Evolutionary conservation across 345 rosid genomes (phyloP).

Genomic region (Sapria himalayana): DNA sequence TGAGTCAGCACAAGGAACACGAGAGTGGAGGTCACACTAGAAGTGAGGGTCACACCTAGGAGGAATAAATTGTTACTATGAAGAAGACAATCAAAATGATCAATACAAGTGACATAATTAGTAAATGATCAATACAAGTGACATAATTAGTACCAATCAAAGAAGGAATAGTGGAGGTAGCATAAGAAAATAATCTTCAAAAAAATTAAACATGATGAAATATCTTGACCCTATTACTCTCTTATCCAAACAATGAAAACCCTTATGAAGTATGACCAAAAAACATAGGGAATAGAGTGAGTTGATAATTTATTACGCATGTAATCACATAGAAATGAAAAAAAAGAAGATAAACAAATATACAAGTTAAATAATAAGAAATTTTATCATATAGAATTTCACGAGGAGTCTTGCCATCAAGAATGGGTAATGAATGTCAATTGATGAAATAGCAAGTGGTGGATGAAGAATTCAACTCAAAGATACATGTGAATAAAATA

Average conservation of each 20-base stretch:
- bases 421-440: not conserved
- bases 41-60: no score
- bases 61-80: no score
- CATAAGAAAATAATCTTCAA: not conserved
- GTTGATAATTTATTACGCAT: not conserved
- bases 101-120: no score
- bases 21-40: no score
- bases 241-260: not conserved
- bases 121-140: no score
- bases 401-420: not conserved
- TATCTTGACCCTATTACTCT: not conserved
- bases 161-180: no score
- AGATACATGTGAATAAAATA: slow-evolving; percentile 1
- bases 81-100: no score
- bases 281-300: not conserved
- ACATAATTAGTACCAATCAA: no score
- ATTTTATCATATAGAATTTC: not conserved
- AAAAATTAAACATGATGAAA: slow-evolving; percentile 2
- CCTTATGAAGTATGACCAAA: not conserved
- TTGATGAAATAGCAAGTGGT: not conserved
- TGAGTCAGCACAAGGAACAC: no score
- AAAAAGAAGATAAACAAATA: not conserved
- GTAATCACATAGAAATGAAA: not conserved
- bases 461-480: slow-evolving; percentile 2
- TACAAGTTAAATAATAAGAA: not conserved